Percentiles rank a stretch among this genome's conserved stretches.
Conservation (phyloP, 164 flowering plant species). For the Nymphaea colorata region DNA sequence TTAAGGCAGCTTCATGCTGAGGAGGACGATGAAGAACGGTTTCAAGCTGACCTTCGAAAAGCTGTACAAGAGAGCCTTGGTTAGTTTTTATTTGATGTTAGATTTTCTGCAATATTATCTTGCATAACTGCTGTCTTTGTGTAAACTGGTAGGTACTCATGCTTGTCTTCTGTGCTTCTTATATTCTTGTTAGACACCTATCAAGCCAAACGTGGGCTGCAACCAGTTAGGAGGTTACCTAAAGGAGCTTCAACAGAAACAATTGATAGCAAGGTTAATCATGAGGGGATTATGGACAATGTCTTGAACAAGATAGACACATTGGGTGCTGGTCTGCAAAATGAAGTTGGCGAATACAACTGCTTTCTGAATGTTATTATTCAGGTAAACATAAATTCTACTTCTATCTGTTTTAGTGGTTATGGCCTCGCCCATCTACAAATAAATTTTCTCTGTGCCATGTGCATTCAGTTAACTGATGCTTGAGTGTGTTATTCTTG, state of each 20-base stretch:
- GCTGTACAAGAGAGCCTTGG: slow-evolving; percentile 95
- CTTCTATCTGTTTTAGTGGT: not conserved
- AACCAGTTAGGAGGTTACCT: slow-evolving; percentile 18
- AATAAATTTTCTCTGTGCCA: not conserved
- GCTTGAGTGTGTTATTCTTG: not conserved
- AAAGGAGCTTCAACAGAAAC: slow-evolving; percentile 11
- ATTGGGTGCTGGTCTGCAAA: slow-evolving; percentile 69
- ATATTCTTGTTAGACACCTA: slow-evolving; percentile 29
- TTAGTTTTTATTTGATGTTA: slow-evolving; percentile 11
- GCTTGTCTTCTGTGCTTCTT: not conserved
- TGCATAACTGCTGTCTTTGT: not conserved
- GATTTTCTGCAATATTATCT: not conserved
- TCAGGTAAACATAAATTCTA: slow-evolving; percentile 39
- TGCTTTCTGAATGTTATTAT: slow-evolving; percentile 97
- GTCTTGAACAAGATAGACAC: slow-evolving; percentile 20
- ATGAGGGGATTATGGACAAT: slow-evolving; percentile 15
- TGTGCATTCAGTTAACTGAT: not conserved
- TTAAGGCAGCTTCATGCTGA: slow-evolving; percentile 53
- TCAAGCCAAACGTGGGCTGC: slow-evolving; percentile 34
- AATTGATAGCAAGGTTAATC: slow-evolving; percentile 13
- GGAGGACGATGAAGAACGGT: slow-evolving; percentile 88
- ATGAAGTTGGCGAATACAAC: slow-evolving; percentile 96
- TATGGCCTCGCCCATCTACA: not conserved
- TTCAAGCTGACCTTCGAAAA: slow-evolving; percentile 81
- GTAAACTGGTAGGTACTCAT: not conserved